Percentiles rank a stretch among this genome's conserved stretches.
Evolutionary conservation across 768 basidiomycete genomes (phyloP).

Genomic region (Russula abietina): DNA sequence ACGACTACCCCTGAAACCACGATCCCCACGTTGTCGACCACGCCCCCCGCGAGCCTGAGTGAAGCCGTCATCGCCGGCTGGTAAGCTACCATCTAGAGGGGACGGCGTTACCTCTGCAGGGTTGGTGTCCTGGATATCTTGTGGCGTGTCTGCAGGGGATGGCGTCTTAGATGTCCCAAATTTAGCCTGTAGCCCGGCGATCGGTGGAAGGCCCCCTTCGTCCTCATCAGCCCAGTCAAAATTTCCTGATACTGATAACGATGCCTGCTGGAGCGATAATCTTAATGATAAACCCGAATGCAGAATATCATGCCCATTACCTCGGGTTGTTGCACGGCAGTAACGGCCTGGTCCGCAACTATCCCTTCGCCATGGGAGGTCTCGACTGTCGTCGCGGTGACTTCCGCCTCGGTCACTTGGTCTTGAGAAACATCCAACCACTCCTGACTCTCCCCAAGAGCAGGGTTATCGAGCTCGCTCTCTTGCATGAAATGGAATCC

Average conservation of each 20-base stretch:
- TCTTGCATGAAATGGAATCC: constrained; percentile 77
- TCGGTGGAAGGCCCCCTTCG: constrained; percentile 71
- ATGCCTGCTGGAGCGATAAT: constrained; percentile 13
- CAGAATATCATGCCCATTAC: constrained; percentile 1
- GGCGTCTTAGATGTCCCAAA: constrained; percentile 59
- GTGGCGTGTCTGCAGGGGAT: constrained; percentile 34
- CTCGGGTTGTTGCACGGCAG: constrained; percentile 11
- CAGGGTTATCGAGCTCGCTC: constrained; percentile 60
- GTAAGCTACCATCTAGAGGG: constrained; percentile 28
- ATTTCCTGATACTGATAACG: constrained; percentile 29
- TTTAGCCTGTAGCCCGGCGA: constrained; percentile 67
- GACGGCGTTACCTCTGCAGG: constrained; percentile 25
- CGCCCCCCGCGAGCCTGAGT: constrained; percentile 26
- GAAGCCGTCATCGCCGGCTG: constrained; percentile 60
- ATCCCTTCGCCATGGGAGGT: constrained; percentile 9
- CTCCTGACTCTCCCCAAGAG: constrained; percentile 22
- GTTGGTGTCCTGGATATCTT: constrained; percentile 28
- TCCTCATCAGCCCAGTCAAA: constrained; percentile 84
- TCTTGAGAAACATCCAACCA: constrained; percentile 20
- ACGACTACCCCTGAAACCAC: constrained; percentile 17
- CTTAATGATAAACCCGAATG: background rate
- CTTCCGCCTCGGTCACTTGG: constrained; percentile 10
- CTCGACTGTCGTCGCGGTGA: background rate
- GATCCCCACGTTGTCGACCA: constrained; percentile 23
- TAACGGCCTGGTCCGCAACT: constrained; percentile 1